Evolutionary conservation across 345 rosid genomes (phyloP).

Genomic region (Zanthoxylum bungeanum): DNA sequence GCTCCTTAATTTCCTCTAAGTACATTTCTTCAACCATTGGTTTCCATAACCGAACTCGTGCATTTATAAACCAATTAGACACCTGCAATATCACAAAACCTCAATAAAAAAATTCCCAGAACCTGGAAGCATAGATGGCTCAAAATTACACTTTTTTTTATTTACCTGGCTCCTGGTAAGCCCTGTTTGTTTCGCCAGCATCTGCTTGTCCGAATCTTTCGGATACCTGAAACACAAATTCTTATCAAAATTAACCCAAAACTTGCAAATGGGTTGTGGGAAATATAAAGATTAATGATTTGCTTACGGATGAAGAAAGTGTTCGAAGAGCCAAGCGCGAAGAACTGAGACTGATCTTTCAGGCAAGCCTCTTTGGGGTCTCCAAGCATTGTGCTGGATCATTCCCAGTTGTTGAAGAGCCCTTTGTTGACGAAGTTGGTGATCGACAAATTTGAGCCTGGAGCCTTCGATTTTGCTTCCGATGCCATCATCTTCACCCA

Average conservation of each 20-base stretch:
- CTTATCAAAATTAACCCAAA: neutral
- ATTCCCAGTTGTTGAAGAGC: constrained; percentile 95
- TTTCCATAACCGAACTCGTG: constrained; percentile 98
- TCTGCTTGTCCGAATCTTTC: constrained; percentile 89
- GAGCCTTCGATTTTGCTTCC: constrained; percentile 83
- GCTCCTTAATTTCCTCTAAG: constrained; percentile 77
- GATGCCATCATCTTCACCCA: constrained; percentile 79
- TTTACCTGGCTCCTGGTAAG: constrained; percentile 88
- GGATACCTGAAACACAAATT: constrained; percentile 68
- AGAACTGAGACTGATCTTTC: constrained; percentile 94
- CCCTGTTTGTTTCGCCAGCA: constrained; percentile 96
- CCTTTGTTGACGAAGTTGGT: constrained; percentile 88
- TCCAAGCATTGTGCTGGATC: constrained; percentile 99
- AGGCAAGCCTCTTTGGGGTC: constrained; percentile 97
- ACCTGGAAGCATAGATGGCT: neutral
- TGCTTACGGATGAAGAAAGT: constrained; percentile 96
- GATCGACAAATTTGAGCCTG: constrained; percentile 87
- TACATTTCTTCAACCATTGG: constrained; percentile 99
- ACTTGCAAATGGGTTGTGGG: too few species aligned
- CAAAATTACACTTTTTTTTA: neutral
- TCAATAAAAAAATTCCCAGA: neutral
- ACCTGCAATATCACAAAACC: constrained; percentile 42
- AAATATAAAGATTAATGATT: neutral
- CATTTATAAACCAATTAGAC: constrained; percentile 98
- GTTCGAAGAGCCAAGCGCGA: constrained; percentile 98